Conservation (phyloP, 2,329 filamentous ascomycete genomes). For the Hymenoscyphus albidus region DNA sequence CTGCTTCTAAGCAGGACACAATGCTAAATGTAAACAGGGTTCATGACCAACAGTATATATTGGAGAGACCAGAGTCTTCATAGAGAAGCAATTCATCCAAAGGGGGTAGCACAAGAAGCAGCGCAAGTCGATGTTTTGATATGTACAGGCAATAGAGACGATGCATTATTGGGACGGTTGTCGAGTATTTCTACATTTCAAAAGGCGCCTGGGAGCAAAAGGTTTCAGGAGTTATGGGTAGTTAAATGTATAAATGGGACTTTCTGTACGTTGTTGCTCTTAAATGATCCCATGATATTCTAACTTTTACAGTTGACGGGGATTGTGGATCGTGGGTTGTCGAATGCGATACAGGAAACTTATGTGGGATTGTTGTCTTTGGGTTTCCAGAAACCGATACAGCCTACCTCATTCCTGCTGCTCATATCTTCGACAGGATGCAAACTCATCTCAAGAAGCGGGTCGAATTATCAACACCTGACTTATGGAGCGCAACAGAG, state of each 20-base stretch:
- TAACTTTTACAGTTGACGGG: slow-evolving; percentile 11
- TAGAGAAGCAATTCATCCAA: slow-evolving; percentile 13
- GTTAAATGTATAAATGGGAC: slow-evolving; percentile 12
- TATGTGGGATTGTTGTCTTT: slow-evolving; percentile 14
- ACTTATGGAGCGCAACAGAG: slow-evolving; percentile 13
- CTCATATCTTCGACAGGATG: slow-evolving; percentile 18
- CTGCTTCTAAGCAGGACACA: not conserved
- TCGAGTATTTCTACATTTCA: slow-evolving; percentile 11
- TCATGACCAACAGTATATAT: slow-evolving; percentile 16
- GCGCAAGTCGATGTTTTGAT: slow-evolving; percentile 15
- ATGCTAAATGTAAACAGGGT: slow-evolving; percentile 7
- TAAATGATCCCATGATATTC: not conserved
- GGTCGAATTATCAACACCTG: slow-evolving; percentile 13
- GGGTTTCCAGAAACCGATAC: slow-evolving; percentile 12
- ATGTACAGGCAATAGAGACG: slow-evolving; percentile 15
- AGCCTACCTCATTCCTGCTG: slow-evolving; percentile 16
- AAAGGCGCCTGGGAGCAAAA: slow-evolving; percentile 9
- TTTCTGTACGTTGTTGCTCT: slow-evolving; percentile 9
- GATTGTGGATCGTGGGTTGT: slow-evolving; percentile 19
- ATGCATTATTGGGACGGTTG: slow-evolving; percentile 14
- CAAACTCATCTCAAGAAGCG: slow-evolving; percentile 13
- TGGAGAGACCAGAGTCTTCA: slow-evolving; percentile 12
- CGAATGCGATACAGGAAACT: slow-evolving; percentile 10
- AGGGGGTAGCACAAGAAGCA: slow-evolving; percentile 9
- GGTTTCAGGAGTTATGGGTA: slow-evolving; percentile 16